Conservation (phyloP, 2,329 filamentous ascomycete species). For the Xylariaceae sp. region DNA sequence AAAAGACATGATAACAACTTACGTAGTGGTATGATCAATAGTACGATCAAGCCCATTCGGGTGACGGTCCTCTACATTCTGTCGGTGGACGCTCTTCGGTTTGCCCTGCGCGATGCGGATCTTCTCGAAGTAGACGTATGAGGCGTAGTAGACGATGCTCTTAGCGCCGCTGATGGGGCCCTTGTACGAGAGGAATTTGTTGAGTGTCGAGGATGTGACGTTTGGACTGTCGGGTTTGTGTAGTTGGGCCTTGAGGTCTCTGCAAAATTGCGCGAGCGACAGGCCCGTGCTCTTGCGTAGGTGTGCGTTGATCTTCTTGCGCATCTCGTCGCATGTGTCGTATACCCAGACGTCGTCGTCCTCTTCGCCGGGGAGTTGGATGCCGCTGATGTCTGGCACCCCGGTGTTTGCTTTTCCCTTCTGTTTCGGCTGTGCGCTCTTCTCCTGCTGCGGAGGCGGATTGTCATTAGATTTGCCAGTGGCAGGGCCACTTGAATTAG, state of each 20-base stretch:
- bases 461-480: neutral
- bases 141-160: constrained; percentile 46
- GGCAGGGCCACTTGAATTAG: constrained; percentile 12
- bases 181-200: constrained; percentile 46
- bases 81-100: constrained; percentile 46
- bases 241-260: constrained; percentile 37
- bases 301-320: constrained; percentile 51
- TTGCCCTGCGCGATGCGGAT: constrained; percentile 47
- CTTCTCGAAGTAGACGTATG: constrained; percentile 60
- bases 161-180: constrained; percentile 44
- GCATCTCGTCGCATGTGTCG: constrained; percentile 56
- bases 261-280: constrained; percentile 47
- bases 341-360: constrained; percentile 43
- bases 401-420: neutral
- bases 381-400: constrained; percentile 33
- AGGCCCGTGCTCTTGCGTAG: constrained; percentile 40
- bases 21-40: neutral
- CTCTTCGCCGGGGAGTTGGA: constrained; percentile 43
- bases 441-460: neutral
- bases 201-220: constrained; percentile 40
- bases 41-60: constrained; percentile 6
- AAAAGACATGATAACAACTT: neutral
- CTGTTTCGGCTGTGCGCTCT: neutral
- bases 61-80: constrained; percentile 43
- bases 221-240: constrained; percentile 29